Base-by-base conservation (phyloP, 768 basidiomycete species). In the Naganishia antarctica region DNA sequence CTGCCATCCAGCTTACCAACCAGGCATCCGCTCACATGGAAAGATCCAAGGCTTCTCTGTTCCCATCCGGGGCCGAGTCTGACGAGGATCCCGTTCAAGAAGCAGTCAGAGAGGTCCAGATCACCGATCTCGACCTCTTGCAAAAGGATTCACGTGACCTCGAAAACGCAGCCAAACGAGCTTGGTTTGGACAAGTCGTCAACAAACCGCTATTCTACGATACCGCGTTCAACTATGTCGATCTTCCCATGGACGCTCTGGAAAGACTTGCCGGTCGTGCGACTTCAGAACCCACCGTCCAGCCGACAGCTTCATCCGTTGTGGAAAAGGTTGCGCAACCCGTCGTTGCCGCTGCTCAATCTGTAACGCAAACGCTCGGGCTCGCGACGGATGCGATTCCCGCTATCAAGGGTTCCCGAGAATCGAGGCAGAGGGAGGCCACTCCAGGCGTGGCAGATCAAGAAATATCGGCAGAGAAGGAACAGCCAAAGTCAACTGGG, bases 171-270 rank as follows among this genome's bases (percentile, higher is more conserved):
- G 68, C 71, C 9, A 77, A 77, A 59, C 66, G 71, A 40, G 72
- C 70, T 8, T 66, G 75, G 58, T 75, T 76, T 58, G 71, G 70
- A 6, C 69, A 76, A 80, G 41, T 80, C n/a, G 63, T 86, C 72
- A 86, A 87, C 80, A 94, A 94, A 73, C 90, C 90, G 16, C 71
- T 91, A 43, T 96, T 97, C 81, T 96, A 93, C 78, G 90, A 96
- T 74, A 88, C 91, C 66, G 92, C 91, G 18, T 84, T 92, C 71
- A 96, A 94, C 78, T 96, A 94, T 73, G 86, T 90, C 61, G 85
- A 88, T 68, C 77, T 91, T 65, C 89, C 92, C 71, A 87, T 92
- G 85, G 87, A 89, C 47, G 79, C 83, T 57, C 77, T 96, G 64
- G 79, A 85, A 70, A 83, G 82, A 64, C 81, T 87, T 18, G 88